Evolutionary conservation across 2,329 filamentous ascomycete species (phyloP).

Genomic region (Atkinsonella hypoxylon): DNA sequence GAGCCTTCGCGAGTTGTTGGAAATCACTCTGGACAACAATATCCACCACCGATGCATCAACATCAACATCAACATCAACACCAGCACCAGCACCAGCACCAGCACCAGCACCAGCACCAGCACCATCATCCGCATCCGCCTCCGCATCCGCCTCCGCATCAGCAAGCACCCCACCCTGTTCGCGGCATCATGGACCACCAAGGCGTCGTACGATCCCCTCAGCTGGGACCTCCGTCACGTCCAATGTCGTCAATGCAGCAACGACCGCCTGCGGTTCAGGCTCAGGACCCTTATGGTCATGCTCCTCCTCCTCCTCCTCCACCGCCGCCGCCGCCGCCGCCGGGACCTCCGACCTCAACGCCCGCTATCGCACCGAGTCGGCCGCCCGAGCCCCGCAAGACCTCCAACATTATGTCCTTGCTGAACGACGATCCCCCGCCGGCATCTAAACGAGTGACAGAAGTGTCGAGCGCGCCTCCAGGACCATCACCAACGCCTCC

Average conservation of each 20-base stretch:
- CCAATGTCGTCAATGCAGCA: slow-evolving; percentile 27
- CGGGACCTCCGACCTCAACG: slow-evolving; percentile 5
- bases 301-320: slow-evolving; percentile 11
- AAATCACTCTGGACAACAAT: slow-evolving; percentile 15
- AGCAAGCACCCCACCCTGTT: slow-evolving; percentile 21
- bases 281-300: slow-evolving; percentile 19
- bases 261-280: slow-evolving; percentile 18
- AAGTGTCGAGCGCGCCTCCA: slow-evolving; percentile 28
- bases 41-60: slow-evolving; percentile 19
- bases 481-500: slow-evolving; percentile 39
- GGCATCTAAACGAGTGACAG: slow-evolving; percentile 38
- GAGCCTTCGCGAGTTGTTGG: slow-evolving; percentile 30
- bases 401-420: slow-evolving; percentile 50
- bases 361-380: slow-evolving; percentile 18
- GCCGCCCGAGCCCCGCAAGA: slow-evolving; percentile 42
- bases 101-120: slow-evolving; percentile 17
- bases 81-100: slow-evolving; percentile 17
- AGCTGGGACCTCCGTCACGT: slow-evolving; percentile 25
- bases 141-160: no score
- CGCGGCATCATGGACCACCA: slow-evolving; percentile 29
- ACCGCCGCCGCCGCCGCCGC: slow-evolving; percentile 8
- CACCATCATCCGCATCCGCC: no score
- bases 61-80: slow-evolving; percentile 15
- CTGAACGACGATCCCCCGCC: slow-evolving; percentile 46
- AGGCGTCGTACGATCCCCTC: slow-evolving; percentile 25